Conservation (phyloP, 192 early-diverging fungal genomes). For the Diversispora epigaea region DNA sequence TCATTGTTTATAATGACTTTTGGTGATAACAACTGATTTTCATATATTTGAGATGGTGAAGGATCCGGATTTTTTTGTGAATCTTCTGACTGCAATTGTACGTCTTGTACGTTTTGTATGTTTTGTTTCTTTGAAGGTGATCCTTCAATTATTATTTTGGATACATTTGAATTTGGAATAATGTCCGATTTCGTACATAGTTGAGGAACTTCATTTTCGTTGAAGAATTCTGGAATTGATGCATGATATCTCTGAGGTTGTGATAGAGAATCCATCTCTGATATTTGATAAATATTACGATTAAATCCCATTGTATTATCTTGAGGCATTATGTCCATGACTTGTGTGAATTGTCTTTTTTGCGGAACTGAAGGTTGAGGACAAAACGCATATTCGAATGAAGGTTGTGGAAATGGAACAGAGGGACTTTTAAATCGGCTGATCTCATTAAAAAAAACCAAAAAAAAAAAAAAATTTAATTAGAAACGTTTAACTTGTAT, state of each 20-base stretch:
- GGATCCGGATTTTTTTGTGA: background rate
- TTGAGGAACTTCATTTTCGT: background rate
- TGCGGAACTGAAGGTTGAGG: conserved; percentile 8
- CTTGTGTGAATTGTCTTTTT: conserved; percentile 16
- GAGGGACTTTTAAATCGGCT: conserved; percentile 31
- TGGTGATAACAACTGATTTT: background rate
- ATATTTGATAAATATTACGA: conserved; percentile 4
- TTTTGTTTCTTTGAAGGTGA: background rate
- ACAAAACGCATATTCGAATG: conserved; percentile 20
- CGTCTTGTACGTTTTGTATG: background rate
- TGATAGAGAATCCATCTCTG: background rate
- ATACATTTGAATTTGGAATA: background rate
- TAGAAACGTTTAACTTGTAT: background rate
- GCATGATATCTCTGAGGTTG: background rate
- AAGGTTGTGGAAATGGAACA: background rate
- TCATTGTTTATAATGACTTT: conserved; percentile 12
- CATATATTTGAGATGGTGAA: background rate
- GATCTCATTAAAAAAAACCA: background rate
- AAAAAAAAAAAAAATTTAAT: too few relatives aligned
- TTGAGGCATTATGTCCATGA: conserved; percentile 11
- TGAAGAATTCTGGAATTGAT: background rate
- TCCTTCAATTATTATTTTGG: background rate
- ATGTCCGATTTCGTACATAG: background rate
- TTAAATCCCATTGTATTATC: background rate
- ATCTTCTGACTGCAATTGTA: background rate